Base-by-base conservation (phyloP, 2,329 filamentous ascomycete species). In the Aspergillus spinulosporus region DNA sequence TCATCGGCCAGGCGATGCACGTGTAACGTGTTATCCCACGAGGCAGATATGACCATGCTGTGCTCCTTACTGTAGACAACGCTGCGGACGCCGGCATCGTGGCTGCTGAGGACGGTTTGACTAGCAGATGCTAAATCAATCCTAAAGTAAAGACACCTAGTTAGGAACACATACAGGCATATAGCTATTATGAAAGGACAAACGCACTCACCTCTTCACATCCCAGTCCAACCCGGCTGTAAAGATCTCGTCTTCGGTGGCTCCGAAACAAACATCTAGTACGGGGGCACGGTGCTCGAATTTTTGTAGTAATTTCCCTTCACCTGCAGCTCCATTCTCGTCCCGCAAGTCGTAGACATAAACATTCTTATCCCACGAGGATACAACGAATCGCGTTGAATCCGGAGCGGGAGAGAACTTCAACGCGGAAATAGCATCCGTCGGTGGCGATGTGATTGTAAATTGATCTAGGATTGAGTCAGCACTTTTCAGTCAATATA, bases 11-110 rank as follows among this genome's bases (percentile, higher is more conserved):
- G 54, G 28, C 88, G 82, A 78, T 96, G 90, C 56, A 97, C 82
- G 72, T 96, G 92, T 44, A 99, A 81, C 5, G 90, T 96, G 59
- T 84, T 86, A 74, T 99, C 93, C 94, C 94, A 99, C 4, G 92
- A 95, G 51, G 90, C 89, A 53, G 92, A 96, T 63, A 97, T 81
- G 56, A 99, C 83, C 60, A 97, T 80, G 48, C 85, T 85, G 71
- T 92, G 86, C 60, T 88, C 80, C 59, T 81, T 80, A 74, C 87
- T 92, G 78, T 92, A 97, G 59, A 90, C 88, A 53, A 99, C 86
- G 62, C 86, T 88, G 69, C 92, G 90, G 54, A 92, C 94, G 52
- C 90, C 88, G 4, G 87, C 85, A 44, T 82, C 76, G 76, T 99
- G 94, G 58, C 86, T 87, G 76, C 89, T 90, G 47, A 99, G 73